Conservation (phyloP, 352 stramenopile species). For the Phytophthora sansomeana region DNA sequence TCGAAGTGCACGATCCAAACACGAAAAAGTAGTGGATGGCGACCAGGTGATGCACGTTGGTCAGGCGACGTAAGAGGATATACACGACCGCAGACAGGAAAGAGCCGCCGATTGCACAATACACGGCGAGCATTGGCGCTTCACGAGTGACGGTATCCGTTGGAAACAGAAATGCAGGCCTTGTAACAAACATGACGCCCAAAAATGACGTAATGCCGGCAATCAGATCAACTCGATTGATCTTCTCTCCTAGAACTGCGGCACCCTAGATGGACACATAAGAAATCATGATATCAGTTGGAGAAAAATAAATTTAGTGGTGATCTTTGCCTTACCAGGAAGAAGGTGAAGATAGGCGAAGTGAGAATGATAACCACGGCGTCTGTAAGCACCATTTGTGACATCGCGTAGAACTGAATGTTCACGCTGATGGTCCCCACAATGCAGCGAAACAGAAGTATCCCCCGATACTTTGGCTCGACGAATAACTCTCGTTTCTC, state of each 20-base stretch:
- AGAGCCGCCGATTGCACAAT: slow-evolving; percentile 44
- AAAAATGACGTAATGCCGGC: slow-evolving; percentile 55
- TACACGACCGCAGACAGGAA: slow-evolving; percentile 47
- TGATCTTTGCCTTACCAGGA: slow-evolving; percentile 42
- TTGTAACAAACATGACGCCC: slow-evolving; percentile 65
- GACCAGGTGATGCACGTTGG: slow-evolving; percentile 41
- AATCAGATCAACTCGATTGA: slow-evolving; percentile 55
- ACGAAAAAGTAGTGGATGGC: slow-evolving; percentile 61
- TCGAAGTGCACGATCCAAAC: slow-evolving; percentile 40
- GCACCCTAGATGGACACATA: slow-evolving; percentile 39
- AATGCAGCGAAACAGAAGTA: slow-evolving; percentile 63
- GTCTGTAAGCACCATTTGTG: slow-evolving; percentile 79
- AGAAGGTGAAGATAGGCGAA: slow-evolving; percentile 58
- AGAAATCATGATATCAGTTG: neutral
- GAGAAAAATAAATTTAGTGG: neutral
- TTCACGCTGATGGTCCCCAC: slow-evolving; percentile 61
- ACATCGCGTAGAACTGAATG: slow-evolving; percentile 68
- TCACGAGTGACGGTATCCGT: slow-evolving; percentile 19
- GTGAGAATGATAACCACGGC: slow-evolving; percentile 73
- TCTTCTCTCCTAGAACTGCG: slow-evolving; percentile 50
- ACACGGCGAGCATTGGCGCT: slow-evolving; percentile 33
- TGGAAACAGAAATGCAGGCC: slow-evolving; percentile 62
- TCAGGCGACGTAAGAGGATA: slow-evolving; percentile 45
- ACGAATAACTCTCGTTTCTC: slow-evolving; percentile 53
- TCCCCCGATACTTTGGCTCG: slow-evolving; percentile 34